A percentile compares a stretch with the other conserved stretches of the same genome.
phyloP scores from a whole-genome alignment of 352 stramenopile species.

The Poterioochromonas sp. region DNA sequence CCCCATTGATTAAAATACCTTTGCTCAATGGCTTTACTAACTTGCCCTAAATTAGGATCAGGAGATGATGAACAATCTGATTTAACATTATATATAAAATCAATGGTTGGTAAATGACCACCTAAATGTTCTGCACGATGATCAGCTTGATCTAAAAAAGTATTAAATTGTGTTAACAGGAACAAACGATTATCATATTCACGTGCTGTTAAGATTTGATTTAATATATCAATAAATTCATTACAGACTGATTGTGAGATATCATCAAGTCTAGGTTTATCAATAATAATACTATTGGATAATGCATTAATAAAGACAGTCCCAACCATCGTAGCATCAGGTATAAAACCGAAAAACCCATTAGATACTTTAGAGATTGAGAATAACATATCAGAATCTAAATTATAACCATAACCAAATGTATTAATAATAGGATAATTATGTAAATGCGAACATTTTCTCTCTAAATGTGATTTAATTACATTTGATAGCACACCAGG shows the following conservation, averaged over 20 bases:
- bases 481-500: neutral
- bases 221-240: neutral
- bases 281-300: neutral
- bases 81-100: neutral
- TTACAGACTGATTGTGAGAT: neutral
- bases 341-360: conserved; percentile 17
- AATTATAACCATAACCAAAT: conserved; percentile 24
- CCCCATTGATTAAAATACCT: neutral
- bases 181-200: neutral
- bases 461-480: neutral
- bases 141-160: neutral
- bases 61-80: neutral
- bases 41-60: conserved; percentile 12
- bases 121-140: neutral
- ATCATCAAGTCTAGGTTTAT: neutral
- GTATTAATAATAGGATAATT: neutral
- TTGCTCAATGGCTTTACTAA: neutral
- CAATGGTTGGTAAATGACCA: neutral
- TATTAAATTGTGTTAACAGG: neutral
- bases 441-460: neutral
- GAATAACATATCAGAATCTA: neutral
- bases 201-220: neutral
- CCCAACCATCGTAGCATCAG: conserved; percentile 16
- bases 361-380: neutral
- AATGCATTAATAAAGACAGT: conserved; percentile 29